These are phyloP conservation scores for Sclerotinia nivalis DNA, from an alignment of 2,329 filamentous ascomycete species.

Conservation along the genomic window DNA sequence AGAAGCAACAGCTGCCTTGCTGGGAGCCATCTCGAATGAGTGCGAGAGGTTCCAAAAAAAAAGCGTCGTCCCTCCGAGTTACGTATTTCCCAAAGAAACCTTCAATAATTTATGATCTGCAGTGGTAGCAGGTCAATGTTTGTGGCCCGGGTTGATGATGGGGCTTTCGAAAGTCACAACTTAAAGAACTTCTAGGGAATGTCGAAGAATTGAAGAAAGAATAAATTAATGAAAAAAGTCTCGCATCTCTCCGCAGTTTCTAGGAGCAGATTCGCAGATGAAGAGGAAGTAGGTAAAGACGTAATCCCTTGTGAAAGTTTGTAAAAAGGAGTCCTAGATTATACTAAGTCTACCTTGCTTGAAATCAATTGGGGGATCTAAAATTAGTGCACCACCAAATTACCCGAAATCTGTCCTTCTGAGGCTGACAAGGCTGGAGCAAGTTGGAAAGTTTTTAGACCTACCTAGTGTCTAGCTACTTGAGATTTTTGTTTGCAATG, in stretches of 20 bases:
- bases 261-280: constrained; percentile 14
- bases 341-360: constrained; percentile 22
- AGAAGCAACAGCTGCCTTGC: constrained; percentile 58
- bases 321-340: constrained; percentile 22
- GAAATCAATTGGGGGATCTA: constrained; percentile 21
- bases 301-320: constrained; percentile 23
- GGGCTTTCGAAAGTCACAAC: constrained; percentile 16
- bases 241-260: constrained; percentile 36
- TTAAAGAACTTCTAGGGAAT: constrained; percentile 11
- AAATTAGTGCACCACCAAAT: constrained; percentile 18
- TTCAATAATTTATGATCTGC: constrained; percentile 11
- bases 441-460: too few relatives aligned
- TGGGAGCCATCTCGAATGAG: constrained; percentile 40
- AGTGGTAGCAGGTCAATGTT: constrained; percentile 15
- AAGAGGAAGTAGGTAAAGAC: constrained; percentile 11
- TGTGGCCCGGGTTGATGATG: constrained; percentile 17
- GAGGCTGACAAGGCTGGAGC: constrained; percentile 22
- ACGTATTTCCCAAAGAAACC: neutral
- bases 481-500: neutral
- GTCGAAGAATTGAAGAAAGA: constrained; percentile 13
- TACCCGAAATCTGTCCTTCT: constrained; percentile 26
- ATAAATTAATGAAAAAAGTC: constrained; percentile 33
- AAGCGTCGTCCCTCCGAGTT: neutral
- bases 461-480: neutral
- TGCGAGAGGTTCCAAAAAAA: neutral